These are phyloP conservation scores for Emydomyces testavorans DNA, from an alignment of 2,329 filamentous ascomycete genomes.

Conservation along the genomic window DNA sequence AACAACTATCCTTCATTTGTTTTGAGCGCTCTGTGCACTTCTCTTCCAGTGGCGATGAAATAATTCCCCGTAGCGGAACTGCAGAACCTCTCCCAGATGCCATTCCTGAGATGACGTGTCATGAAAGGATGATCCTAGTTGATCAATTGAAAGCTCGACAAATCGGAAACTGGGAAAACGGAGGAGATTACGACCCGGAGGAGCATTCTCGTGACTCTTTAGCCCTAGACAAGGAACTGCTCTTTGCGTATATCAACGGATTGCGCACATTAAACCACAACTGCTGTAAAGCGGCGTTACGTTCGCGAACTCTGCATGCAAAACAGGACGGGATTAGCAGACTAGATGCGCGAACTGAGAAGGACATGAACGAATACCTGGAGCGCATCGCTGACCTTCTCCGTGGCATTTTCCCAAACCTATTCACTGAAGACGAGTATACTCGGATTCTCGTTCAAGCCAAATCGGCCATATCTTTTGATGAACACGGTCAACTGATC, in stretches of 20 bases:
- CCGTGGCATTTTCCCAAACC: slow-evolving; percentile 31
- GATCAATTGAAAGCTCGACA: slow-evolving; percentile 18
- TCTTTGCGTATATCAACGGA: slow-evolving; percentile 34
- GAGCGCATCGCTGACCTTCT: slow-evolving; percentile 30
- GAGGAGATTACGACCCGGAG: slow-evolving; percentile 20
- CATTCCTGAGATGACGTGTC: slow-evolving; percentile 26
- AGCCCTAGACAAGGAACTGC: slow-evolving; percentile 31
- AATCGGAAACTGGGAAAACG: slow-evolving; percentile 7
- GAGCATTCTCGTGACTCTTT: slow-evolving; percentile 30
- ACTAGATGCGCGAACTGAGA: slow-evolving; percentile 2
- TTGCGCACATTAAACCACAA: slow-evolving; percentile 26
- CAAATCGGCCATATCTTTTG: slow-evolving; percentile 14
- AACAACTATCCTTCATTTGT: slow-evolving; percentile 14
- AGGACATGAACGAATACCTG: slow-evolving; percentile 24
- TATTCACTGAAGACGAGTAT: slow-evolving; percentile 30
- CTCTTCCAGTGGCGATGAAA: slow-evolving; percentile 8
- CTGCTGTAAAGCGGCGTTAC: slow-evolving; percentile 28
- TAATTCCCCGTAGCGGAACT: slow-evolving; percentile 7
- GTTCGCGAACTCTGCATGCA: slow-evolving; percentile 19
- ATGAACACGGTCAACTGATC: slow-evolving; percentile 11
- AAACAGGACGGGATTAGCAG: not conserved
- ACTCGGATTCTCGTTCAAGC: slow-evolving; percentile 23
- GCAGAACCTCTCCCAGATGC: slow-evolving; percentile 1
- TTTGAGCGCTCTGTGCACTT: slow-evolving; percentile 16
- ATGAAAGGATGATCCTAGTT: slow-evolving; percentile 32